Conservation (phyloP, 1,139 yeast genomes). For the Debaryomycetaceae sp. region DNA sequence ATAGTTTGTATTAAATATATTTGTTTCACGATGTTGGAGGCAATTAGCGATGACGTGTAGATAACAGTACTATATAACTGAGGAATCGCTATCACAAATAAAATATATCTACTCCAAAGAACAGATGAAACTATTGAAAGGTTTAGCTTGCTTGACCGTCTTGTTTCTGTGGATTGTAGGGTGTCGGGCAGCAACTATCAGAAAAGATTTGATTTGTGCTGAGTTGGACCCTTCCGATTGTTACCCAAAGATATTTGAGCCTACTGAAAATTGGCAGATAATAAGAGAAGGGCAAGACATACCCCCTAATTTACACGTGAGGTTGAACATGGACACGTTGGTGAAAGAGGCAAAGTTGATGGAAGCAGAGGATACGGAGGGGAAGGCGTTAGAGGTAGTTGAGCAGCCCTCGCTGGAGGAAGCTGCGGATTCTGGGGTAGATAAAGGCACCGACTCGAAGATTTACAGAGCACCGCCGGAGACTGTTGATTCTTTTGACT, state of each 20-base stretch:
- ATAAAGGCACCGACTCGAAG: conserved; percentile 7
- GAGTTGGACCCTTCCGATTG: conserved; percentile 49
- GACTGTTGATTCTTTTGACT: conserved; percentile 23
- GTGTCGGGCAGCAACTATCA: conserved; percentile 11
- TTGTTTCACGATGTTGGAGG: not conserved
- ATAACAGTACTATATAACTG: conserved; percentile 1
- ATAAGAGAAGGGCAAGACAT: conserved; percentile 66
- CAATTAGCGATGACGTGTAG: conserved; percentile 4
- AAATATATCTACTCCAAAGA: not conserved
- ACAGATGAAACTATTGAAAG: not conserved
- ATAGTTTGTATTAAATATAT: not conserved
- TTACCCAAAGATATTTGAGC: conserved; percentile 60
- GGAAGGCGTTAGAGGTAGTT: conserved; percentile 10
- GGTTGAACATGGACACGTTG: conserved; percentile 67
- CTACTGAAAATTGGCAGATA: conserved; percentile 64
- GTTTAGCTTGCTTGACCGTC: not conserved
- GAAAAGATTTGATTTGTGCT: conserved; percentile 41
- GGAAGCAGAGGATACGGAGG: conserved; percentile 19
- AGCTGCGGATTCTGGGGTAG: conserved; percentile 4
- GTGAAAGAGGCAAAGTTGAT: conserved; percentile 62
- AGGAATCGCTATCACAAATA: not conserved
- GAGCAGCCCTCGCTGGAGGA: conserved; percentile 6
- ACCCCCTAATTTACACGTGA: conserved; percentile 76
- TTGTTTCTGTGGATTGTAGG: not conserved
- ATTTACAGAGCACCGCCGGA: conserved; percentile 12